phyloP scores from a whole-genome alignment of 2,329 filamentous ascomycete species.

The Cladosporium sp. region DNA sequence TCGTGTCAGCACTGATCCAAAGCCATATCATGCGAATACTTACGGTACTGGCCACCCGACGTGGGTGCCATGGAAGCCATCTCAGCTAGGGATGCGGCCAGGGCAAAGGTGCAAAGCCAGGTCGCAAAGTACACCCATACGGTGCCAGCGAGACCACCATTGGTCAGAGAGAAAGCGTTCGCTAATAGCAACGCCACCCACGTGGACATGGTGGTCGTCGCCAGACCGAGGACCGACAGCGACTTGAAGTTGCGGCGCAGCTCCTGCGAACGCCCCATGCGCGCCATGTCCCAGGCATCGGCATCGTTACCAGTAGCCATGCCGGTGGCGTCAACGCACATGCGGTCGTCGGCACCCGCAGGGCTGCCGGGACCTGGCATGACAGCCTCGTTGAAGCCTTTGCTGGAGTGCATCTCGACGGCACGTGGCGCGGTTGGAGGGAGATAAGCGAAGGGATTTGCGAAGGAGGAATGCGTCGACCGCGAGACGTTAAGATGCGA shows the following conservation, averaged over 20 bases:
- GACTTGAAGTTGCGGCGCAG: conserved; percentile 26
- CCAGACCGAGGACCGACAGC: conserved; percentile 25
- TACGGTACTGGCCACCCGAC: conserved; percentile 24
- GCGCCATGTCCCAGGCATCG: conserved; percentile 22
- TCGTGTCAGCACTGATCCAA: too few species aligned
- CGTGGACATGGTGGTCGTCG: conserved; percentile 25
- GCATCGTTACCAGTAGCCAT: conserved; percentile 8
- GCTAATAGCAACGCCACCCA: conserved; percentile 27
- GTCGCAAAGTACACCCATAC: conserved; percentile 29
- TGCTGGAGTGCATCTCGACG: conserved; percentile 7
- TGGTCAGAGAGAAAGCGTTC: conserved; percentile 24
- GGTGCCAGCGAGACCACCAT: conserved; percentile 28
- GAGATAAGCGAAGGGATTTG: too few species aligned
- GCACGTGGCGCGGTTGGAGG: not conserved
- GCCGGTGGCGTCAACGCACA: conserved; percentile 1
- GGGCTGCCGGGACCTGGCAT: not conserved
- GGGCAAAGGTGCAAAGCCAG: conserved; percentile 22
- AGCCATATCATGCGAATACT: not conserved
- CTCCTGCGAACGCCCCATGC: conserved; percentile 25
- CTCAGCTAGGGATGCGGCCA: conserved; percentile 28
- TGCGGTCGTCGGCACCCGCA: not conserved
- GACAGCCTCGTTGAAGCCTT: not conserved
- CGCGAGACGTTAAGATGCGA: too few species aligned
- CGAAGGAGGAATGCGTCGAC: too few species aligned
- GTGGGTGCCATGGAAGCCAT: conserved; percentile 30